These are phyloP conservation scores for Davidsoniella neocaledoniae DNA, from an alignment of 2,329 filamentous ascomycete species.

Conservation along the genomic window DNA sequence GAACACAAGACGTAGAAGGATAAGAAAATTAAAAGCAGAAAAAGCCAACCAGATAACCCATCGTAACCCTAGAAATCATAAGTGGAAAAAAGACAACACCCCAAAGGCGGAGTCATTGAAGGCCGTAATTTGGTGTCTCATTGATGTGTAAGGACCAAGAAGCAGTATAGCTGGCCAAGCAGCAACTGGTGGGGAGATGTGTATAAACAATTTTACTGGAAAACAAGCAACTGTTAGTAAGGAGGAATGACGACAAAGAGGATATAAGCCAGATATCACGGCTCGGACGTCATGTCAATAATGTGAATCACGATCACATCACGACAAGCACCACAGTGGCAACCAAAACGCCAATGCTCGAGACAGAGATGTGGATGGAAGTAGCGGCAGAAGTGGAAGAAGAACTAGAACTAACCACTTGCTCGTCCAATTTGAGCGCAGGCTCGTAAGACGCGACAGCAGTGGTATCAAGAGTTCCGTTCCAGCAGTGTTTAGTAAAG, in stretches of 20 bases:
- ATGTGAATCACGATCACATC: too few species aligned
- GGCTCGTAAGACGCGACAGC: constrained; percentile 8
- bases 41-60: too few species aligned
- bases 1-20: neutral
- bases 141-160: too few species aligned
- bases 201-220: too few species aligned
- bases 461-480: constrained; percentile 42
- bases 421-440: constrained; percentile 1
- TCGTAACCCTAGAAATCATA: neutral
- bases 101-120: too few species aligned
- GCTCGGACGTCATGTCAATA: too few species aligned
- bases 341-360: too few species aligned
- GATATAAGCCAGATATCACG: neutral
- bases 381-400: neutral
- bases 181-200: too few species aligned
- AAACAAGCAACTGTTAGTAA: neutral
- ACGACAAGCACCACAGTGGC: too few species aligned
- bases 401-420: neutral
- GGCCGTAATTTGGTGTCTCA: too few species aligned
- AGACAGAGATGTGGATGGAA: too few species aligned
- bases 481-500: constrained; percentile 80
- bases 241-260: neutral
- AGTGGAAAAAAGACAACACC: neutral
- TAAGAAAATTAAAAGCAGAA: neutral
- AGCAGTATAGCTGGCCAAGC: too few species aligned